Evolutionary conservation across 1,284 basidiomycete genomes (phyloP).

Genomic region (Anthracocystis panici-leucophaei): DNA sequence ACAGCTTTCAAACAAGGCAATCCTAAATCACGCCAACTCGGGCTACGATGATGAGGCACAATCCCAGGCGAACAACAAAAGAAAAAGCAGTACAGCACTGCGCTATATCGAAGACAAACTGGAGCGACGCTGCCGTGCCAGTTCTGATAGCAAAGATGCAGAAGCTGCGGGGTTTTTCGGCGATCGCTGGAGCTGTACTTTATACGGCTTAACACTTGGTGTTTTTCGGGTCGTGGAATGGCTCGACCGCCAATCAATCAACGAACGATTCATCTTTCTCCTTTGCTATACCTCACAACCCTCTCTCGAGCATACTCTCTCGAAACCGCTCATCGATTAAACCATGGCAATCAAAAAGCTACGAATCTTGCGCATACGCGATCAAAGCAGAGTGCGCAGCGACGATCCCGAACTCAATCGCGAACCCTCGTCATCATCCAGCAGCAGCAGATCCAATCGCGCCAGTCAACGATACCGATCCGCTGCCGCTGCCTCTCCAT

Average conservation of each 20-base stretch:
- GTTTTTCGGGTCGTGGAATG: not conserved
- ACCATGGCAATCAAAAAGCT: conserved; percentile 40
- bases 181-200: too few species aligned
- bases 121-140: conserved; percentile 43
- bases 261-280: too few species aligned
- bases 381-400: conserved; percentile 30
- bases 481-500: conserved; percentile 8
- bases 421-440: conserved; percentile 6
- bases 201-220: conserved; percentile 8
- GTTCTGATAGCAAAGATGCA: conserved; percentile 22
- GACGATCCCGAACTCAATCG: conserved; percentile 44
- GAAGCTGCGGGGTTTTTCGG: not conserved
- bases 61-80: not conserved
- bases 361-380: conserved; percentile 34
- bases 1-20: not conserved
- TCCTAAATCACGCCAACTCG: conserved; percentile 6
- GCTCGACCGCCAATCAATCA: too few species aligned
- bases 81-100: conserved; percentile 8
- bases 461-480: conserved; percentile 24
- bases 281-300: too few species aligned
- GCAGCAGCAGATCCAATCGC: conserved; percentile 6
- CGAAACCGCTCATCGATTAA: not conserved
- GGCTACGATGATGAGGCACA: conserved; percentile 1
- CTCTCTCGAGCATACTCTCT: not conserved
- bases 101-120: conserved; percentile 14